Percentiles rank a stretch among this genome's conserved stretches.
These are phyloP conservation scores for Galerina marginata DNA, from an alignment of 768 basidiomycete genomes.

Conservation along the genomic window DNA sequence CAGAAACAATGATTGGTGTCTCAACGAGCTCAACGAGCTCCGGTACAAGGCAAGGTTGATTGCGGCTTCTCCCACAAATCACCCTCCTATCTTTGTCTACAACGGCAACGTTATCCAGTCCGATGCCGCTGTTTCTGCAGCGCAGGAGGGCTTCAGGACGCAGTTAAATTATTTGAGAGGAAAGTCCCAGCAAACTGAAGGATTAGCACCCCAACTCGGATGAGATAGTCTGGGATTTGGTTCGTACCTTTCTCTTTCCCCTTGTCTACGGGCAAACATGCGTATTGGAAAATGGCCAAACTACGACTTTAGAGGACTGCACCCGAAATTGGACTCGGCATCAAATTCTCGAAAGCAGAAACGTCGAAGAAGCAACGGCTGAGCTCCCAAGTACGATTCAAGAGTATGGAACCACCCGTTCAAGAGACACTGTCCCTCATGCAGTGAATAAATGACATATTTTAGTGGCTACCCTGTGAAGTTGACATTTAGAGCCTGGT, in stretches of 20 bases:
- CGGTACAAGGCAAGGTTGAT: slow-evolving; percentile 25
- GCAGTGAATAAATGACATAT: too few species aligned
- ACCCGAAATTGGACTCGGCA: slow-evolving; percentile 24
- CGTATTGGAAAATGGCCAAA: slow-evolving; percentile 22
- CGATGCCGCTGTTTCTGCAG: slow-evolving; percentile 34
- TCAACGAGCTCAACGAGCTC: slow-evolving; percentile 24
- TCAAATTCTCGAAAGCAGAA: slow-evolving; percentile 11
- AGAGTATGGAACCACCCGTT: neutral
- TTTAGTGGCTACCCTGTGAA: neutral
- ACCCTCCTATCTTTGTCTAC: slow-evolving; percentile 27
- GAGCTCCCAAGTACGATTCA: neutral
- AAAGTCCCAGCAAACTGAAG: slow-evolving; percentile 35
- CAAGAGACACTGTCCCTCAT: too few species aligned
- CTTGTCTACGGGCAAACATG: slow-evolving; percentile 40
- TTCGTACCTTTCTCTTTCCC: slow-evolving; percentile 49
- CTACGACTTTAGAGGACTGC: slow-evolving; percentile 27
- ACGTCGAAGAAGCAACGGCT: neutral
- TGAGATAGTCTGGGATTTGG: slow-evolving; percentile 47
- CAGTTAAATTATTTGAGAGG: slow-evolving; percentile 36
- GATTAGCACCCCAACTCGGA: slow-evolving; percentile 55
- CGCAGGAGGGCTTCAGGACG: slow-evolving; percentile 32
- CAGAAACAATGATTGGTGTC: slow-evolving; percentile 32
- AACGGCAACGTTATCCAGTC: slow-evolving; percentile 37
- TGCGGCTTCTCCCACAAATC: slow-evolving; percentile 1
- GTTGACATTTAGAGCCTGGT: too few species aligned